Conservation (phyloP, 371 early-diverging fungal species). For the Synchytrium microbalum region DNA sequence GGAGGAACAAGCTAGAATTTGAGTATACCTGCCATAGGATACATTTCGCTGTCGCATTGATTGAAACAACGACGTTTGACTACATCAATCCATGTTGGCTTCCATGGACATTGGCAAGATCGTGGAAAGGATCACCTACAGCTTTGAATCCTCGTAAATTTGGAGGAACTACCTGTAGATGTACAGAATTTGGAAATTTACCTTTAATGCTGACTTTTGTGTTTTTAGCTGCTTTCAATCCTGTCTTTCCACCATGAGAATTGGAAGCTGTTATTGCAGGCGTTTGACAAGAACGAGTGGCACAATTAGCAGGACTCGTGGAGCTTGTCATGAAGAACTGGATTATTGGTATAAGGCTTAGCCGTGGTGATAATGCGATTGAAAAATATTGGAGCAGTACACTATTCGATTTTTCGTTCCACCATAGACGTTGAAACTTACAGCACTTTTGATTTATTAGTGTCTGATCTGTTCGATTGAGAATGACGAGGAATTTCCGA, state of each 20-base stretch:
- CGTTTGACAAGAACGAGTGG: conserved; percentile 38
- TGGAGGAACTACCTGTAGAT: conserved; percentile 24
- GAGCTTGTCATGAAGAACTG: conserved; percentile 47
- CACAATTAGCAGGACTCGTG: conserved; percentile 42
- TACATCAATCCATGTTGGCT: conserved; percentile 44
- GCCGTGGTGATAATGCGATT: conserved; percentile 45
- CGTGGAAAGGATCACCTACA: conserved; percentile 38
- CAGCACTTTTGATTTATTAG: no score
- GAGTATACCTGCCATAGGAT: background rate
- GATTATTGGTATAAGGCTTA: conserved; percentile 44
- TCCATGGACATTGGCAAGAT: conserved; percentile 34
- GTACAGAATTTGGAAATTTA: background rate
- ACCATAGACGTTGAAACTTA: no score
- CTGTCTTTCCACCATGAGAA: conserved; percentile 49
- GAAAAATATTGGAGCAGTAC: conserved; percentile 29
- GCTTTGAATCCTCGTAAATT: conserved; percentile 44
- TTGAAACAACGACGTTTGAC: conserved; percentile 28
- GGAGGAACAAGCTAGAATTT: conserved; percentile 33
- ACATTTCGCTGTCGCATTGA: background rate
- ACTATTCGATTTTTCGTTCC: background rate
- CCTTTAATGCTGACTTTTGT: no score
- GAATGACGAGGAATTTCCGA: conserved; percentile 27
- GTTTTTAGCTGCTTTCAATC: conserved; percentile 41
- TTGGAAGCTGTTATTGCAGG: conserved; percentile 38
- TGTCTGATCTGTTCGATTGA: conserved; percentile 30